Evolutionary conservation across 2,329 filamentous ascomycete genomes (phyloP).

Genomic region (Cytospora schulzeri): DNA sequence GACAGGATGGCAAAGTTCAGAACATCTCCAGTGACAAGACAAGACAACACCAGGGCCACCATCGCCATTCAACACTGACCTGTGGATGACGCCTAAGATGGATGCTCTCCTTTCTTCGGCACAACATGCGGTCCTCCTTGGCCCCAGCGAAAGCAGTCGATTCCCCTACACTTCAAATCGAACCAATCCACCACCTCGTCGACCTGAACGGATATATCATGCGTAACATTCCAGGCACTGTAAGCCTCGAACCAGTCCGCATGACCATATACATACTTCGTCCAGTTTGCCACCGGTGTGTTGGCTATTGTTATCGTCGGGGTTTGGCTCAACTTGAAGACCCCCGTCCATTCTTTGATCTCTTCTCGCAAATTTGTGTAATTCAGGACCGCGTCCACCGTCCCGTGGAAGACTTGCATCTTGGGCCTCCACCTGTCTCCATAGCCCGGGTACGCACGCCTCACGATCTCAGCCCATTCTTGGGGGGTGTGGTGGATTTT

Average conservation of each 20-base stretch:
- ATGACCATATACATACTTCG: conserved; percentile 40
- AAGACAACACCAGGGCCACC: not conserved
- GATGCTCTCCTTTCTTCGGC: not conserved
- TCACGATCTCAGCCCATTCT: conserved; percentile 41
- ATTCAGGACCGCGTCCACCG: conserved; percentile 51
- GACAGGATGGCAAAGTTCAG: not conserved
- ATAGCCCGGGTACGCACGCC: conserved; percentile 52
- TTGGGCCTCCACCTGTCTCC: conserved; percentile 51
- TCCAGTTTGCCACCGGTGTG: conserved; percentile 42
- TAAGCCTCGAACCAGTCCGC: conserved; percentile 44
- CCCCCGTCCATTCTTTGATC: conserved; percentile 55
- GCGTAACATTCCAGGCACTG: conserved; percentile 41
- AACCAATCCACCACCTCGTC: conserved; percentile 42
- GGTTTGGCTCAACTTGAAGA: conserved; percentile 38
- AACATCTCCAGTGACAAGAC: not conserved
- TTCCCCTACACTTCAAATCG: conserved; percentile 38
- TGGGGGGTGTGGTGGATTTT: conserved; percentile 41
- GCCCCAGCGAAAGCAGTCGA: conserved; percentile 43
- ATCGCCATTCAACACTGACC: not conserved
- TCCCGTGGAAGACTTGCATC: conserved; percentile 61
- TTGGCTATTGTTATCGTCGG: conserved; percentile 36
- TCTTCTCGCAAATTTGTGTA: conserved; percentile 57
- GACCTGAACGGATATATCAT: conserved; percentile 44
- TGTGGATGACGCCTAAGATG: too few relatives aligned
- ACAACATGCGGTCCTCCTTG: conserved; percentile 31